Percentiles rank a stretch among this genome's conserved stretches.
These are phyloP conservation scores for Dendrobium catenatum DNA, from an alignment of 106 monocot genomes.

Conservation along the genomic window DNA sequence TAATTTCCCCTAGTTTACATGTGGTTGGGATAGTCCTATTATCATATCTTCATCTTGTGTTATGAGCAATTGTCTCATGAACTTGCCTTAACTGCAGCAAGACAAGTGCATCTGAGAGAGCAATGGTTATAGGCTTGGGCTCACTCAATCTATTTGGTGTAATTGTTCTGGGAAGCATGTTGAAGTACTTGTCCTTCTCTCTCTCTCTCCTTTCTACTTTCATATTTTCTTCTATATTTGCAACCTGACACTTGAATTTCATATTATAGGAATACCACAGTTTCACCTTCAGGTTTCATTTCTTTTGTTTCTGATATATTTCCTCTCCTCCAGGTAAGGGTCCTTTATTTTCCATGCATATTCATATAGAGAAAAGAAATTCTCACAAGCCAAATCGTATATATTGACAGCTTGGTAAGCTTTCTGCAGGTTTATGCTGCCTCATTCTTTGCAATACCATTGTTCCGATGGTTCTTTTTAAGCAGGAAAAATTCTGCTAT, in stretches of 20 bases:
- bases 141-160: conserved; percentile 95
- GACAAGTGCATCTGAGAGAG: conserved; percentile 60
- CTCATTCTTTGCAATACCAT: conserved; percentile 88
- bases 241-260: not conserved
- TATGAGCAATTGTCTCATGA: not conserved
- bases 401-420: not conserved
- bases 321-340: conserved; percentile 83
- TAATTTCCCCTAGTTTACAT: not conserved
- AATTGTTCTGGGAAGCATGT: conserved; percentile 66
- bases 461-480: conserved; percentile 74
- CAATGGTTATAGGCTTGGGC: conserved; percentile 86
- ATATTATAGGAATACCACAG: conserved; percentile 44
- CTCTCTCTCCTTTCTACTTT: not conserved
- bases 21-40: not conserved
- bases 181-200: conserved; percentile 40
- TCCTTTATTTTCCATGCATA: not conserved
- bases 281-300: conserved; percentile 56
- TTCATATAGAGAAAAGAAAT: too few species aligned
- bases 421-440: conserved; percentile 80
- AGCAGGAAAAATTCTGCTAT: conserved; percentile 57
- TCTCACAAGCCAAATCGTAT: too few species aligned
- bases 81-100: conserved; percentile 47
- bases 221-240: conserved; percentile 9
- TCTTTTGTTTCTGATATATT: conserved; percentile 86
- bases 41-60: not conserved